A percentile compares a stretch with the other conserved stretches of the same genome.
Evolutionary conservation across 176 grass and related monocot genomes (phyloP).

Genomic region (Juncus inflexus): DNA sequence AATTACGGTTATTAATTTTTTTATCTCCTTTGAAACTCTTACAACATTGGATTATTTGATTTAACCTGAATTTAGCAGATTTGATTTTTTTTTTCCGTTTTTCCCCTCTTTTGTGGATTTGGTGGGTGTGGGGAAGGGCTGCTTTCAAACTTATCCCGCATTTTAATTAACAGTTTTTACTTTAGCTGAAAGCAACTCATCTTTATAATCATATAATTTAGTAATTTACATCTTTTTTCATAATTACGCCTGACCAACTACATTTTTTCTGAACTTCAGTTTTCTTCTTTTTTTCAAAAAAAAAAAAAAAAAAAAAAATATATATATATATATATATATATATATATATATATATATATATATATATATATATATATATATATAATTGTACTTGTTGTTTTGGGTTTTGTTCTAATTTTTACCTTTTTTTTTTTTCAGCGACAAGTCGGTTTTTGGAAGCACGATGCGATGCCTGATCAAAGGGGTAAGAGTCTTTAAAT

Average conservation of each 20-base stretch:
- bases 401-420: conserved; percentile 8
- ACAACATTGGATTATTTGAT: not conserved
- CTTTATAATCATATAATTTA: not conserved
- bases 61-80: not conserved
- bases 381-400: too few species aligned
- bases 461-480: conserved; percentile 47
- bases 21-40: not conserved
- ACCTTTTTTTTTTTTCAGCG: conserved; percentile 40
- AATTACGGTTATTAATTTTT: not conserved
- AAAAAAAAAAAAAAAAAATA: too few species aligned
- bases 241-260: conserved; percentile 6
- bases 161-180: conserved; percentile 14
- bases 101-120: conserved; percentile 1
- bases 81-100: too few species aligned
- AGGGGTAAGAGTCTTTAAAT: conserved; percentile 42
- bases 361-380: too few species aligned
- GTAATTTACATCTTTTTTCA: conserved; percentile 2
- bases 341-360: too few species aligned
- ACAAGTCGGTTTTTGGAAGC: conserved; percentile 85
- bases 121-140: not conserved
- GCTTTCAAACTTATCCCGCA: conserved; percentile 1
- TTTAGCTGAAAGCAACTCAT: not conserved
- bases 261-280: conserved; percentile 13
- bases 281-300: conserved; percentile 19
- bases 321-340: too few species aligned